These are phyloP conservation scores for Mesostigma viride DNA, from an alignment of 139 green algal species.

Conservation along the genomic window DNA sequence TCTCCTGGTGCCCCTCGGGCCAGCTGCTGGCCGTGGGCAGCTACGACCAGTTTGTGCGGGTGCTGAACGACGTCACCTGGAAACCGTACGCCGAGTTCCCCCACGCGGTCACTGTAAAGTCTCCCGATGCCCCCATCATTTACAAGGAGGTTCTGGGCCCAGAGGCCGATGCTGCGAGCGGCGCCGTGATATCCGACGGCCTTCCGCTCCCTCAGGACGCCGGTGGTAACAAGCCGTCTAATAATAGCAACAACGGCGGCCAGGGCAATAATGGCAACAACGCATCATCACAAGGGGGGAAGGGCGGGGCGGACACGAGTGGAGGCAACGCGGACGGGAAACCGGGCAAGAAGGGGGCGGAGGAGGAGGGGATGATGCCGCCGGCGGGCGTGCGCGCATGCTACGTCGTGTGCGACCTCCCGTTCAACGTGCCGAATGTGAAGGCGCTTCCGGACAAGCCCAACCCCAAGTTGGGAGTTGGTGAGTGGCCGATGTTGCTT, in stretches of 20 bases:
- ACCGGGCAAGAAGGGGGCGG: not conserved
- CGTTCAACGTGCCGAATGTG: constrained; percentile 4
- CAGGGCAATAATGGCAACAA: too few relatives aligned
- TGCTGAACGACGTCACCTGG: constrained; percentile 25
- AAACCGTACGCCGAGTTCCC: constrained; percentile 15
- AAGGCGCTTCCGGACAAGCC: constrained; percentile 14
- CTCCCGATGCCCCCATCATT: not conserved
- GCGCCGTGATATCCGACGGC: too few relatives aligned
- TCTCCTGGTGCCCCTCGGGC: constrained; percentile 24
- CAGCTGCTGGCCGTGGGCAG: constrained; percentile 23
- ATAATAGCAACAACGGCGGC: too few relatives aligned
- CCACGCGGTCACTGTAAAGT: constrained; percentile 3
- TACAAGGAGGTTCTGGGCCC: not conserved
- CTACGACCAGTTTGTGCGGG: constrained; percentile 18
- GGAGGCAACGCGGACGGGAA: not conserved
- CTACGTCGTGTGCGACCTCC: not conserved
- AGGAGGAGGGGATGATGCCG: not conserved
- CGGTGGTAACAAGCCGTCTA: too few relatives aligned
- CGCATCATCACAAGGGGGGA: not conserved
- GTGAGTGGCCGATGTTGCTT: not conserved
- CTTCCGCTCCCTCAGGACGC: too few relatives aligned
- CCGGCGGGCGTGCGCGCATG: not conserved
- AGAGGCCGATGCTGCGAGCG: too few relatives aligned
- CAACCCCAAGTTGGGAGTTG: constrained; percentile 17
- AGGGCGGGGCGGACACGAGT: not conserved